Evolutionary conservation across 1,139 yeast species (phyloP), one percentile per base, ranked within the genome.

Genomic region (Chernovozyma sophiae-reginae): DNA sequence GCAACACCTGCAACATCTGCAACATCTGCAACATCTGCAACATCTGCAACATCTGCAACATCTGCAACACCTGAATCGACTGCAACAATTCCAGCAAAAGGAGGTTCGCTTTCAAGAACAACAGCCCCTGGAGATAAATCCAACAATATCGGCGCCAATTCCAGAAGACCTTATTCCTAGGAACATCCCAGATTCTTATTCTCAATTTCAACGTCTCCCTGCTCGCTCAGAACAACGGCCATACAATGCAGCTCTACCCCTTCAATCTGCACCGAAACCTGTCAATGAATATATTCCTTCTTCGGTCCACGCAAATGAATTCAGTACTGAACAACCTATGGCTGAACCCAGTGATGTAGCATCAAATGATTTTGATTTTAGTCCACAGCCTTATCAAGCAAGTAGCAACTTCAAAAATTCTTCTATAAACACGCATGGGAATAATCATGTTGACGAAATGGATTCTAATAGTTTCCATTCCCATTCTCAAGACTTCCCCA

Each of bases 381-480:
- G 47, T 23, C 50, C 53, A 3, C 41, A 38, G 15, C 36, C 52
- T 1, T 35, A 38, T 15, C 36, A 22, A 14, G 28, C 25, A 24
- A 37, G 41, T 12, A 60, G 53, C 42, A 65, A 65, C 44, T 45
- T 52, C 36, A 64, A 60, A 52, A 62, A 62, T 37, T 53, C 65
- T 35, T 32, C 35, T 22, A 25, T 37, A 12, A 34, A 37, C 6
- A 11, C 12, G 8, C 6, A 26, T 6, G 25, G 12, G 25, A 6
- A 13, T 6, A 6, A 6, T 12, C 11, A 26, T 16, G 17, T 6
- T 11, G 18, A 26, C 8, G 29, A 26, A 12, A 26, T 16, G 6
- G 23, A 20, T 20, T 20, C 10, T 7, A 20, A 20, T 20, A 20
- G 10, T 20, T 20, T 20, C 23, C 23, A 20, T 7, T 6, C 23